Base-by-base conservation (phyloP, 148 eudicot genomes). In the Salicornia ramosissima region DNA sequence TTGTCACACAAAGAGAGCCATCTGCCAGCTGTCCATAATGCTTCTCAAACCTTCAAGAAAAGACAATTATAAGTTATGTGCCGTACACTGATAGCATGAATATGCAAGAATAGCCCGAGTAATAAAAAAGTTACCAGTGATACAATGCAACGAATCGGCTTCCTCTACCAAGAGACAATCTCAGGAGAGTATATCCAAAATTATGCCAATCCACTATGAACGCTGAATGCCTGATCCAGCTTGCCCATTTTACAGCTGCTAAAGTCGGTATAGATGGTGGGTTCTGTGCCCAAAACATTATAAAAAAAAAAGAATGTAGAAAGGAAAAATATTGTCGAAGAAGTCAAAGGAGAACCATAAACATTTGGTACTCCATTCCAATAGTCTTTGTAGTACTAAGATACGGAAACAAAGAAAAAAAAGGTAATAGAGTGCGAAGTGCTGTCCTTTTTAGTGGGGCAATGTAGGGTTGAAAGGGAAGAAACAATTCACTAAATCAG, bases 241-340 rank as follows among this genome's bases (percentile, higher is more conserved):
- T 94, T 62, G 96, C 97, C 92, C 95, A 94, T 80, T 89, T 90
- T 43, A 88, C 97, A 71, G 87, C 98, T 62, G 86, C 77, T 71
- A 94, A 80, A 30, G 97, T 87, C 45, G 98, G 97, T 81, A 94
- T 92, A 71, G 97, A 94, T 13, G 98, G 98, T 34, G 98, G 98
- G 78, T 94, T 94, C 98, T 92, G 73, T 65, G 72, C 45, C 53
- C 21, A 36, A 46, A 49, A 49, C 1, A 45, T 1, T 4, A 45
- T 8, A 6, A 49, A 19, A 64, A 21, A 26, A 36, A 13, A 26
- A 31, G 36, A 42, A 16, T 24, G 16, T 4, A 25, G 56, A 7
- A 33, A 33, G 22, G 26, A 61, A 43, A 57, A 21, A 26, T 24
- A 29, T 18, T 19, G 43, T 6, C 42, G 19, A 47, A 6, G 6